Base-by-base conservation (phyloP, 78 protist species). In the Pigoraptor vietnamica region DNA sequence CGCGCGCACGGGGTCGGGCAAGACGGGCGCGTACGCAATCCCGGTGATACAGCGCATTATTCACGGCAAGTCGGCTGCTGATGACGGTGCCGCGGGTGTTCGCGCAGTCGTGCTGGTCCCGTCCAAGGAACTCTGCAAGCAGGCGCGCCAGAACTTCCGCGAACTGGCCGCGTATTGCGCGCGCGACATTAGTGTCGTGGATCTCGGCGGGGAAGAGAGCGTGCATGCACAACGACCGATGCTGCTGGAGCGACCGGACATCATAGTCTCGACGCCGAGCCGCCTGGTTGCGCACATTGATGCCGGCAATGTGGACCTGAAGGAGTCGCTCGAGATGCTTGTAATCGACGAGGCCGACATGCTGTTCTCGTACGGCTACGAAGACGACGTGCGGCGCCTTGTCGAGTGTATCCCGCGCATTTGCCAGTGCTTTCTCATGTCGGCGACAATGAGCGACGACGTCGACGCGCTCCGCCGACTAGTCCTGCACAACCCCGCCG, bases 271-370 rank as follows among this genome's bases (percentile, higher is more conserved):
- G n/a, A 96, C 97, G 84, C 97, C 97, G 33, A 93, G 93, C 1
- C 92, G 96, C 33, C 36, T 96, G 24, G 95, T 92, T 24, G 91
- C 91, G 40, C 96, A 96, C 90, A 23, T 96, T 32, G 39, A 83
- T 14, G 84, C 84, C 84, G 84, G 88, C 0, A 9, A 6, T 9
- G 23, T n/a, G 40, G 25, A 0, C 0, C 19, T 37, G 21, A 2
- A 25, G 25, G 55, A 40, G 1, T 1, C 67, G 9, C 79, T 96
- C 0, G 84, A 87, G 39, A 84, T 89, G 82, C 56, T 96, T 82
- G 97, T 96, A 0, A 24, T 95, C 67, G 98, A 97, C 94, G 98
- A 97, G 84, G 98, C 98, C 9, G 98, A 97, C 90, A 92, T 95
- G 37, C 90, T 97, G 32, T 89, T 95, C 37, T 92, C 96, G 67